Base-by-base conservation (phyloP, 2,329 filamentous ascomycete species). In the Diaporthe sp. region DNA sequence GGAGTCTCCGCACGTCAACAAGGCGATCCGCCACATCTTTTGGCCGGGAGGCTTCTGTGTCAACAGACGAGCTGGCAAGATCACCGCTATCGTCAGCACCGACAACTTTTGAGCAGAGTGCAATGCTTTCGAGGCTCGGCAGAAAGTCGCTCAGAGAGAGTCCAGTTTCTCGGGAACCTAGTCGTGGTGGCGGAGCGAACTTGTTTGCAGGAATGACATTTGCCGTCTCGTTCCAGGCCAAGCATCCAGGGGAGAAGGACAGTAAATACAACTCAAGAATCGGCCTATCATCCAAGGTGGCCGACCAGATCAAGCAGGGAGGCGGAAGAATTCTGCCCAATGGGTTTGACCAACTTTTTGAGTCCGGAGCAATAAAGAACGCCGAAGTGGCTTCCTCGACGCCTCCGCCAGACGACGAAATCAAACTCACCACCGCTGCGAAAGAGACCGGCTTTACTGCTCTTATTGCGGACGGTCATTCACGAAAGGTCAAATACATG, bases 401-500 rank as follows among this genome's bases (percentile, higher is more conserved):
- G 51, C 73, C 79, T 10, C 75, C 44, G 59, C 77, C 75, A 19
- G 77, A 81, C 25, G 72, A 75, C 1, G 79, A 82, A 3, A 83
- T 97, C 25, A 85, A 82, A 1, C 86, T 97, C 0, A 90, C 85
- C 2, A 77, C 85, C 15, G 82, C 85, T 30, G 89, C 89, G 30
- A 79, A 85, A 47, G 84, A 88, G 2, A 85, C 92, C 1, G 93
- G 94, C 0, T 98, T 99, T 80, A 92, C 94, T 0, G 96, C 95
- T 5, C 85, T 98, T 19, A 94, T 99, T 75, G 93, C 96, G 0
- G 94, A 98, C 79, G 90, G 91, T 6, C 94, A 98, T 81, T 97
- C 94, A 9, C 92, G 96, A 61, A 95, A 95, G 76, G 90, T 92
- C 66, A 99, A 98, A 81, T 98, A 97, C 82, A 94, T 98, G 88